These are phyloP conservation scores for Metschnikowia lunata DNA, from an alignment of 805 yeast species.

Conservation along the genomic window DNA sequence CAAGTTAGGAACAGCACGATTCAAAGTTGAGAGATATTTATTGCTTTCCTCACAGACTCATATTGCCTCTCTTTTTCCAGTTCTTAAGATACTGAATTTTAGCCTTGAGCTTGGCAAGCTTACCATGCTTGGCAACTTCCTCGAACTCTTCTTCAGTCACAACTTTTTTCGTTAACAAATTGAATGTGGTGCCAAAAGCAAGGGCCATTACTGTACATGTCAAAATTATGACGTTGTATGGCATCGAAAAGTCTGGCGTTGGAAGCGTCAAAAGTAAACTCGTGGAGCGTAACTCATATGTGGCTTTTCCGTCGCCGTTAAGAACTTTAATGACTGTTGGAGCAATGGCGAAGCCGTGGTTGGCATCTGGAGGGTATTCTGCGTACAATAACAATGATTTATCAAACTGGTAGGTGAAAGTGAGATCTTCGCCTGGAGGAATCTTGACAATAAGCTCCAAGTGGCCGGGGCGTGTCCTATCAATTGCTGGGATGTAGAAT, in stretches of 20 bases:
- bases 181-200: slow-evolving; percentile 82
- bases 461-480: slow-evolving; percentile 77
- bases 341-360: slow-evolving; percentile 93
- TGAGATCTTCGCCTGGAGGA: slow-evolving; percentile 60
- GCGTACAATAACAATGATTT: slow-evolving; percentile 78
- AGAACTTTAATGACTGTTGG: slow-evolving; percentile 76
- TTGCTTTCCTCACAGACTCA: not conserved
- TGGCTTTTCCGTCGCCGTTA: slow-evolving; percentile 18
- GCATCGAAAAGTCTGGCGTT: slow-evolving; percentile 98
- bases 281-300: slow-evolving; percentile 68
- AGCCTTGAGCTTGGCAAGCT: slow-evolving; percentile 10
- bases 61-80: not conserved
- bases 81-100: slow-evolving; percentile 6
- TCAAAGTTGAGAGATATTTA: not conserved
- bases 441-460: slow-evolving; percentile 62
- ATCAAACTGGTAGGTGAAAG: slow-evolving; percentile 75
- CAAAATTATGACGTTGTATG: slow-evolving; percentile 91
- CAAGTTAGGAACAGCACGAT: not conserved
- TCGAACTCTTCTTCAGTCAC: slow-evolving; percentile 73
- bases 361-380: slow-evolving; percentile 99
- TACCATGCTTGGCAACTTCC: slow-evolving; percentile 12
- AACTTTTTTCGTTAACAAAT: slow-evolving; percentile 67
- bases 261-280: slow-evolving; percentile 85
- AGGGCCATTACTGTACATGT: slow-evolving; percentile 92
- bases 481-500: slow-evolving; percentile 71